Conservation (phyloP, 805 yeast genomes). For the Nakazawaea ishiwadae region DNA sequence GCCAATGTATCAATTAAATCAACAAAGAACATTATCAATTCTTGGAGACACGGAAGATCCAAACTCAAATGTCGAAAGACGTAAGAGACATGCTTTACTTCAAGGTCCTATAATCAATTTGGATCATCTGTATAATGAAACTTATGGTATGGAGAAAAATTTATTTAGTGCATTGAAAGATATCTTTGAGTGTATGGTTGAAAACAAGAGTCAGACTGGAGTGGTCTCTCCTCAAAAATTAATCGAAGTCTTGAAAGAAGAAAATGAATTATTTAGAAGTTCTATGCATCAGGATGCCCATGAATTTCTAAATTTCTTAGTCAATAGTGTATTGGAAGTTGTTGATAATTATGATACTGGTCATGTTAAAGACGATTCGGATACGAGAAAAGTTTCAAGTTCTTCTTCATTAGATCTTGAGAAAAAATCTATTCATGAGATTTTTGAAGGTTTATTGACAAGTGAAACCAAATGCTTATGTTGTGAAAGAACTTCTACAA, state of each 20-base stretch:
- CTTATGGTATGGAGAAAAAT: conserved; percentile 45
- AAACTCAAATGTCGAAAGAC: conserved; percentile 54
- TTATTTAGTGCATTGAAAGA: conserved; percentile 74
- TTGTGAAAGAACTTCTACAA: conserved; percentile 76
- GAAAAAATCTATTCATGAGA: conserved; percentile 52
- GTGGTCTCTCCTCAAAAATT: conserved; percentile 79
- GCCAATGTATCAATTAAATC: conserved; percentile 33
- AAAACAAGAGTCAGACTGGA: conserved; percentile 64
- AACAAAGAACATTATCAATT: conserved; percentile 39
- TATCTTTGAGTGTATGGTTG: conserved; percentile 77
- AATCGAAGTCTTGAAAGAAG: conserved; percentile 70
- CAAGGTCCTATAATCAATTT: conserved; percentile 82
- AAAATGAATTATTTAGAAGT: conserved; percentile 80
- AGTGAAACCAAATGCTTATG: conserved; percentile 87
- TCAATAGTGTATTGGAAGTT: conserved; percentile 64
- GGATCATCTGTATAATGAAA: conserved; percentile 57
- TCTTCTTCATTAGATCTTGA: conserved; percentile 13
- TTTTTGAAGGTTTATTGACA: conserved; percentile 82
- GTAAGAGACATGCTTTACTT: conserved; percentile 73
- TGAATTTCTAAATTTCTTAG: conserved; percentile 83
- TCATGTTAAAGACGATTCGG: not conserved
- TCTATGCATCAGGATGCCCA: conserved; percentile 99
- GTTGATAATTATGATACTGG: conserved; percentile 28
- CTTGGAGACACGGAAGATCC: conserved; percentile 39
- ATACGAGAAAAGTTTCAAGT: conserved; percentile 3